Conservation (phyloP, 768 basidiomycete genomes). For the Hemileccinum impolitum region DNA sequence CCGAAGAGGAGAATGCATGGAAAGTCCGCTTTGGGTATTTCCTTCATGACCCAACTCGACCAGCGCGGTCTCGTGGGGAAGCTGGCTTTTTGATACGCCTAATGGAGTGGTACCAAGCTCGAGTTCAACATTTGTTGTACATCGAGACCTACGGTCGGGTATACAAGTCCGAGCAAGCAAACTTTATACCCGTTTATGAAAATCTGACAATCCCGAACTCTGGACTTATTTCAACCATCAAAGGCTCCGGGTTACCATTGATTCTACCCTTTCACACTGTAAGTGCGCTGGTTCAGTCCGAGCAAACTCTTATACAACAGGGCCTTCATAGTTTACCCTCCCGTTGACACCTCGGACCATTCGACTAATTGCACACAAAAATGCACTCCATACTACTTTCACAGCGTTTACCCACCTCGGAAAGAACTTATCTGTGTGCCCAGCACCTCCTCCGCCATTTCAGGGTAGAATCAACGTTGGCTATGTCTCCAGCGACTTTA, state of each 20-base stretch:
- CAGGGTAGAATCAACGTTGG: slow-evolving; percentile 42
- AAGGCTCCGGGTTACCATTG: slow-evolving; percentile 34
- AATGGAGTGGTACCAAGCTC: slow-evolving; percentile 40
- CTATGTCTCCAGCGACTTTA: slow-evolving; percentile 48
- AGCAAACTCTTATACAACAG: background rate
- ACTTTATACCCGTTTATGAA: slow-evolving; percentile 5
- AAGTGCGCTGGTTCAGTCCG: slow-evolving; percentile 8
- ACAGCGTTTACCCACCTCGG: slow-evolving; percentile 35
- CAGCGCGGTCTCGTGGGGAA: slow-evolving; percentile 31
- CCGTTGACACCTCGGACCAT: slow-evolving; percentile 39
- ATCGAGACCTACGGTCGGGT: slow-evolving; percentile 33
- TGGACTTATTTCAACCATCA: slow-evolving; percentile 21
- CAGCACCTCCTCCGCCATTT: slow-evolving; percentile 41
- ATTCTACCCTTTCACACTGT: slow-evolving; percentile 51
- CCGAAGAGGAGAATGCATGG: slow-evolving; percentile 31
- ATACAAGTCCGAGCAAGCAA: slow-evolving; percentile 15
- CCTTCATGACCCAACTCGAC: slow-evolving; percentile 20
- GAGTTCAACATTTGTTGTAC: slow-evolving; percentile 44
- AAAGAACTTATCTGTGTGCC: slow-evolving; percentile 31
- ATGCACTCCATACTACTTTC: slow-evolving; percentile 45
- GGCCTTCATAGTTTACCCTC: slow-evolving; percentile 41
- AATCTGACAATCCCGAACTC: slow-evolving; percentile 16
- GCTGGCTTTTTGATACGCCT: slow-evolving; percentile 44
- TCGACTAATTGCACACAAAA: slow-evolving; percentile 46
- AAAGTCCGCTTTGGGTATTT: slow-evolving; percentile 29